Evolutionary conservation across 306 rosid species (phyloP).

Genomic region (Clitoria ternatea): DNA sequence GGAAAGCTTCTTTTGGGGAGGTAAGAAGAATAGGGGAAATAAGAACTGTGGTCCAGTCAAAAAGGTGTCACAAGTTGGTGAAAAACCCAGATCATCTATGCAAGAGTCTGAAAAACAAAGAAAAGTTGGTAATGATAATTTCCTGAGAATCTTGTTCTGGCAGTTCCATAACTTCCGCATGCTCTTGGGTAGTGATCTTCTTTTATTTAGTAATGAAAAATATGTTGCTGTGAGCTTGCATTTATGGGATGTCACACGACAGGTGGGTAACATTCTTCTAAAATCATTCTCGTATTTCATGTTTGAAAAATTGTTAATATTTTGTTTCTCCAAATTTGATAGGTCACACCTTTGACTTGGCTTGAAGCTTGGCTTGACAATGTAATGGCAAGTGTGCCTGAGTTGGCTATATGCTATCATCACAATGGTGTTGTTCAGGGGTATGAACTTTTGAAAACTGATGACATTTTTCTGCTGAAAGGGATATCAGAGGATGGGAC

Average conservation of each 20-base stretch:
- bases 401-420: constrained; percentile 96
- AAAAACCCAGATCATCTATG: constrained; percentile 58
- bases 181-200: constrained; percentile 94
- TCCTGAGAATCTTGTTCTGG: constrained; percentile 86
- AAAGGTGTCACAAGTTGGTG: constrained; percentile 80
- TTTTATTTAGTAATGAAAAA: constrained; percentile 89
- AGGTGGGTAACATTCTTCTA: constrained; percentile 46
- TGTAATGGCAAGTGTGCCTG: constrained; percentile 98
- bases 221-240: constrained; percentile 97
- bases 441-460: constrained; percentile 89
- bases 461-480: constrained; percentile 83
- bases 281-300: neutral
- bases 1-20: constrained; percentile 53
- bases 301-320: constrained; percentile 21
- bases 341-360: constrained; percentile 96
- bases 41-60: constrained; percentile 48
- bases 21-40: constrained; percentile 63
- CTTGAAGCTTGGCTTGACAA: constrained; percentile 99
- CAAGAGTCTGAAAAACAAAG: constrained; percentile 87
- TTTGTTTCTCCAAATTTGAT: constrained; percentile 18
- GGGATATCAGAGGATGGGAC: constrained; percentile 94
- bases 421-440: constrained; percentile 95
- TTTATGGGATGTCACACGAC: constrained; percentile 89
- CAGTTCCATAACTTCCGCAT: constrained; percentile 95
- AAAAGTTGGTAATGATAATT: constrained; percentile 63